Conservation (phyloP, 2,329 filamentous ascomycete genomes). For the Colletotrichum spinosum region DNA sequence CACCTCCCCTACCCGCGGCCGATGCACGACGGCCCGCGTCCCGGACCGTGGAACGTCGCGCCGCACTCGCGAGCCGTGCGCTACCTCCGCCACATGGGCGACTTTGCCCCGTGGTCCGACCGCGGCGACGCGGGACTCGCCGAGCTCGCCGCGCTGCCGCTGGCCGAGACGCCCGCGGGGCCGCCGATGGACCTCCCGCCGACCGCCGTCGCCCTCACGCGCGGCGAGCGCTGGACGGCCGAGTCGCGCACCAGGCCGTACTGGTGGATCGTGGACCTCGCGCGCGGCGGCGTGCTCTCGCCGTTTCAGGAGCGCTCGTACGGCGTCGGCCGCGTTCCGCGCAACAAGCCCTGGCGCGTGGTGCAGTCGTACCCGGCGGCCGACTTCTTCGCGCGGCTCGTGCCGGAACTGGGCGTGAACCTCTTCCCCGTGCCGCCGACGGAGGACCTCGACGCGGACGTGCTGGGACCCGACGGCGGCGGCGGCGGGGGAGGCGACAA, state of each 20-base stretch:
- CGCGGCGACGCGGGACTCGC: slow-evolving; percentile 29
- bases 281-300: slow-evolving; percentile 18
- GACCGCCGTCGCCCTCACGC: slow-evolving; percentile 22
- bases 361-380: slow-evolving; percentile 16
- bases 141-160: slow-evolving; percentile 24
- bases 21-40: slow-evolving; percentile 34
- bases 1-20: slow-evolving; percentile 32
- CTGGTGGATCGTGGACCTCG: slow-evolving; percentile 36
- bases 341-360: slow-evolving; percentile 32
- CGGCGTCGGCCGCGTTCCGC: slow-evolving; percentile 22
- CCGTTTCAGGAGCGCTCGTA: slow-evolving; percentile 21
- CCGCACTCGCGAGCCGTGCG: slow-evolving; percentile 28
- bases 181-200: slow-evolving; percentile 29
- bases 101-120: slow-evolving; percentile 30
- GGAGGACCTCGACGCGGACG: slow-evolving; percentile 30
- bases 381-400: slow-evolving; percentile 25
- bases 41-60: slow-evolving; percentile 33
- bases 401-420: slow-evolving; percentile 9
- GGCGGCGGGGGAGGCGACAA: neutral
- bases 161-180: slow-evolving; percentile 19
- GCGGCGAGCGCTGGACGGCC: slow-evolving; percentile 9
- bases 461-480: slow-evolving; percentile 11
- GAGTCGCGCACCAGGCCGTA: neutral
- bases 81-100: slow-evolving; percentile 31
- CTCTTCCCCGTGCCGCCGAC: slow-evolving; percentile 29